Evolutionary conservation across 1,284 basidiomycete genomes (phyloP).

Genomic region (Ceratobasidium sp.): DNA sequence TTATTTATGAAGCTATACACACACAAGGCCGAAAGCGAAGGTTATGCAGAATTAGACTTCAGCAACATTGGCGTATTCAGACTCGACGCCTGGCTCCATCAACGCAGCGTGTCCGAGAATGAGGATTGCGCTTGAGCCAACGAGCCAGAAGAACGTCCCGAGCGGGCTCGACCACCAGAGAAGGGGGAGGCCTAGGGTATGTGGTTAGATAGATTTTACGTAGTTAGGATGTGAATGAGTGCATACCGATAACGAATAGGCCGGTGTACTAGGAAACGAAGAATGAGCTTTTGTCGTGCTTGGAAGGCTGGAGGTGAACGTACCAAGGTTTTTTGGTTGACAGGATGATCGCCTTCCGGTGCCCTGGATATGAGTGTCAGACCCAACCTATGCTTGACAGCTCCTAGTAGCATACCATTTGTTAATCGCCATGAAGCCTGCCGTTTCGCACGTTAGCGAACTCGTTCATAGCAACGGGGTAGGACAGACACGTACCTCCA

Average conservation of each 20-base stretch:
- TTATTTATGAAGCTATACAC: not conserved
- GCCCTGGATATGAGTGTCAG: slow-evolving; percentile 52
- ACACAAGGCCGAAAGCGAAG: not conserved
- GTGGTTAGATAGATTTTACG: slow-evolving; percentile 16
- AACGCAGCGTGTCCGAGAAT: slow-evolving; percentile 82
- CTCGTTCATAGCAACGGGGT: not conserved
- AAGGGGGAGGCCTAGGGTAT: slow-evolving; percentile 58
- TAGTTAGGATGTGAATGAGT: not conserved
- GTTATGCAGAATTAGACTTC: slow-evolving; percentile 30
- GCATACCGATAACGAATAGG: slow-evolving; percentile 74
- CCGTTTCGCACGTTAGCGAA: not conserved
- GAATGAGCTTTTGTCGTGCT: slow-evolving; percentile 56
- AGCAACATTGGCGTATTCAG: slow-evolving; percentile 79
- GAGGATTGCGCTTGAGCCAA: slow-evolving; percentile 75
- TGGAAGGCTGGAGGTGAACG: slow-evolving; percentile 54
- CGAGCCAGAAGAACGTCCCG: slow-evolving; percentile 76
- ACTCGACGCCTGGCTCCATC: slow-evolving; percentile 88
- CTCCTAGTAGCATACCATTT: slow-evolving; percentile 66
- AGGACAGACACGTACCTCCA: slow-evolving; percentile 63
- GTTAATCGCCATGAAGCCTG: slow-evolving; percentile 81
- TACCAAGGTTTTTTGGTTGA: slow-evolving; percentile 76
- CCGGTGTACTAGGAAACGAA: slow-evolving; percentile 64
- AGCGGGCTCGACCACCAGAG: slow-evolving; percentile 73
- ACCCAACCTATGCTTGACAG: slow-evolving; percentile 1
- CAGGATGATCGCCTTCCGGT: slow-evolving; percentile 76